Evolutionary conservation across 352 stramenopile genomes (phyloP).

Genomic region (Phytophthora pseudosyringae): DNA sequence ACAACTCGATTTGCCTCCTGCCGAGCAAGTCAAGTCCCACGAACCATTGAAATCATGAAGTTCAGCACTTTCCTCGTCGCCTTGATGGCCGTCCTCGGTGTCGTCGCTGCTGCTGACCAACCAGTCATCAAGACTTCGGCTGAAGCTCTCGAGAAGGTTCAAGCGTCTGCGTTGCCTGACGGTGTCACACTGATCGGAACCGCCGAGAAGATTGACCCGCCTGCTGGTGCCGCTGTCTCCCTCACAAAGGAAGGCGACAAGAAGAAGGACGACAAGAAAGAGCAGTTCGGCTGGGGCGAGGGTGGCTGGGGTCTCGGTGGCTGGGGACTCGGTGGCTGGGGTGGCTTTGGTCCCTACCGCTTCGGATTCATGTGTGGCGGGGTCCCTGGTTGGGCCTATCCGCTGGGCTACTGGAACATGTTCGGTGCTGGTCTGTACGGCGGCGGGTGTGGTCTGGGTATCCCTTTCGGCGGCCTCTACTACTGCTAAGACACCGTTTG

Average conservation of each 20-base stretch:
- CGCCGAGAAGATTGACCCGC: conserved; percentile 3
- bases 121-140: conserved; percentile 10
- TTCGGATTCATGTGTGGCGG: conserved; percentile 39
- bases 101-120: conserved; percentile 10
- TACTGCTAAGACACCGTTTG: conserved; percentile 28
- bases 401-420: conserved; percentile 46
- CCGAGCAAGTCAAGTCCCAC: conserved; percentile 10
- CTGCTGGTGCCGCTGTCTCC: neutral
- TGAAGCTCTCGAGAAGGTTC: conserved; percentile 19
- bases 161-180: conserved; percentile 1
- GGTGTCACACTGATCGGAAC: conserved; percentile 13
- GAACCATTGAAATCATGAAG: conserved; percentile 10
- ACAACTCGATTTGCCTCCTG: conserved; percentile 14
- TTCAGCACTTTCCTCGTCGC: conserved; percentile 23
- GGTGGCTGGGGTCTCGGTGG: conserved; percentile 10
- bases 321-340: conserved; percentile 20
- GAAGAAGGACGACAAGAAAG: conserved; percentile 9
- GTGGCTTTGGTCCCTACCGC: conserved; percentile 89
- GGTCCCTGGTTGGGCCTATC: conserved; percentile 41
- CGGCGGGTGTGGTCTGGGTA: conserved; percentile 27
- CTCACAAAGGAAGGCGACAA: neutral
- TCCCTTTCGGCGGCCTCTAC: conserved; percentile 33
- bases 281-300: conserved; percentile 5
- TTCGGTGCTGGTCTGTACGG: conserved; percentile 32
- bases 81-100: conserved; percentile 1